Conservation (phyloP, 2,329 filamentous ascomycete genomes). For the Botrytis hyacinthi region DNA sequence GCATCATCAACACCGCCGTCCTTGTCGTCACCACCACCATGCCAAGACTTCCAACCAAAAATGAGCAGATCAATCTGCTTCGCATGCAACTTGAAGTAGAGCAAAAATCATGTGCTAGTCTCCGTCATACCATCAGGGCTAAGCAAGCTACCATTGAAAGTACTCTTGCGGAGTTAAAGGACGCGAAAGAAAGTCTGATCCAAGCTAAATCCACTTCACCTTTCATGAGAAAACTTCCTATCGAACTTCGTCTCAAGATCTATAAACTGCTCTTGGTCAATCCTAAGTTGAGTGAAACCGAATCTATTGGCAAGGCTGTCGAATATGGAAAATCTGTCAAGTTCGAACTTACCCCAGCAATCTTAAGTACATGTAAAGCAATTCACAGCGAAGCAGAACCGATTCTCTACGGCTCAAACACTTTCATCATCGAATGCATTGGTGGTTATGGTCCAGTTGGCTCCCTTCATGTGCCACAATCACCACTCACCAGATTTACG, state of each 20-base stretch:
- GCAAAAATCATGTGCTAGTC: background rate
- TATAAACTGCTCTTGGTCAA: conserved; percentile 21
- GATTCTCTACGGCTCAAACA: conserved; percentile 22
- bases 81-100: conserved; percentile 17
- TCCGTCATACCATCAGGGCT: background rate
- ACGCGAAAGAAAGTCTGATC: background rate
- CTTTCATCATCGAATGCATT: conserved; percentile 22
- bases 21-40: background rate
- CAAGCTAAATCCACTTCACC: background rate
- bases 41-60: conserved; percentile 9
- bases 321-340: background rate
- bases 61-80: conserved; percentile 11
- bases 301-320: background rate
- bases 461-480: conserved; percentile 10
- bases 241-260: conserved; percentile 20
- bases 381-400: conserved; percentile 20
- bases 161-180: background rate
- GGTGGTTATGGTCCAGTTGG: conserved; percentile 9
- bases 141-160: background rate
- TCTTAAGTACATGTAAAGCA: conserved; percentile 16
- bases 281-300: conserved; percentile 8
- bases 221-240: conserved; percentile 18
- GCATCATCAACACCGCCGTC: background rate
- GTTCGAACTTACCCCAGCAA: conserved; percentile 16
- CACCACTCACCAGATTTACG: conserved; percentile 16